Conservation (phyloP, 2,329 filamentous ascomycete genomes). For the Paracorniculantispora psalliotae region DNA sequence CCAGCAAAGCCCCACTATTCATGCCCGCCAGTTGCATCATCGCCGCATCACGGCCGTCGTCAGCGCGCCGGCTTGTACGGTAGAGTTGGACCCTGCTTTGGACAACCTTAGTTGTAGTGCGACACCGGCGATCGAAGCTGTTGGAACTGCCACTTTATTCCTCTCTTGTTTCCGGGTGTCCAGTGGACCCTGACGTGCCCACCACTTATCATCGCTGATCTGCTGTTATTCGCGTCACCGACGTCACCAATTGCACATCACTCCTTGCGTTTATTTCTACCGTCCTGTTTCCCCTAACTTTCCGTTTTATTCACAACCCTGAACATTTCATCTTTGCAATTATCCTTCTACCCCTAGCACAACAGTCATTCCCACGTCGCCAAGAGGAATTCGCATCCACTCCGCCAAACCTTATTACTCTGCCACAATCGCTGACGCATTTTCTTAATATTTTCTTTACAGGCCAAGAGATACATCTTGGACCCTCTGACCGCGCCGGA, state of each 20-base stretch:
- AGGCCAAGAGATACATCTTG: conserved; percentile 64
- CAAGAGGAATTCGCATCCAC: conserved; percentile 3
- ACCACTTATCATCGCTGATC: conserved; percentile 1
- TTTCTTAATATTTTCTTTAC: conserved; percentile 1
- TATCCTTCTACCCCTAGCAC: neutral
- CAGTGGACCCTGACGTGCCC: neutral
- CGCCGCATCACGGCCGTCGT: neutral
- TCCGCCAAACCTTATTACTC: conserved; percentile 1
- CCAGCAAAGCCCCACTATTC: neutral
- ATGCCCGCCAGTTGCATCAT: conserved; percentile 3
- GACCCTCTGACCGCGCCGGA: conserved; percentile 65
- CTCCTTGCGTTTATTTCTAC: neutral
- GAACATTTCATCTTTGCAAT: neutral
- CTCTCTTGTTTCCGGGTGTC: neutral
- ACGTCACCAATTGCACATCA: conserved; percentile 5
- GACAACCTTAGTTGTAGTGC: neutral
- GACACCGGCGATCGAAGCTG: neutral
- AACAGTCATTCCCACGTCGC: neutral
- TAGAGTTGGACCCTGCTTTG: neutral
- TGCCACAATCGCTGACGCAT: conserved; percentile 7
- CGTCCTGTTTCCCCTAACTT: neutral
- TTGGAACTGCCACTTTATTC: neutral
- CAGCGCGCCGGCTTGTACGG: neutral
- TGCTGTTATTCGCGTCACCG: neutral
- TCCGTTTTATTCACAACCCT: neutral